Evolutionary conservation across 202 grass and related monocot genomes (phyloP).

Genomic region (Dendrocalamus latiflorus): DNA sequence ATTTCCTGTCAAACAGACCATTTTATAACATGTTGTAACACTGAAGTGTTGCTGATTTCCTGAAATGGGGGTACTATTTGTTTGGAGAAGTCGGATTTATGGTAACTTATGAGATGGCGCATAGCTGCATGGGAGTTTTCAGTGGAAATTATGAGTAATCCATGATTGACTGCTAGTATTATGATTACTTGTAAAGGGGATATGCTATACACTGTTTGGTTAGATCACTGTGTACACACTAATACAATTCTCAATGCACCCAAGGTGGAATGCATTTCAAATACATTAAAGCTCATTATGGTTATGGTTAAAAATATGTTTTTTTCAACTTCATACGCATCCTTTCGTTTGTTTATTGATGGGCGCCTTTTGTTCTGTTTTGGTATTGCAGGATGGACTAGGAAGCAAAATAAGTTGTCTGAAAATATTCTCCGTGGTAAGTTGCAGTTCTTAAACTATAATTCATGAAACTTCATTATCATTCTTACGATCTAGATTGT

Average conservation of each 20-base stretch:
- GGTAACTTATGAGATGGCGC: background rate
- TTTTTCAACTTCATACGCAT: background rate
- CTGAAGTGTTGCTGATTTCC: background rate
- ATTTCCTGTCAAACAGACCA: background rate
- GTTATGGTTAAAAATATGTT: background rate
- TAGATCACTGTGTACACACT: background rate
- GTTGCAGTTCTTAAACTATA: background rate
- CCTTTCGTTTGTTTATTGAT: background rate
- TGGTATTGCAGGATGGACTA: conserved; percentile 56
- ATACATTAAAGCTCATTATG: background rate
- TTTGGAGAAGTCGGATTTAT: background rate
- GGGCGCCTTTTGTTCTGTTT: background rate
- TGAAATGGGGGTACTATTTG: background rate
- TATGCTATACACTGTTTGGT: background rate
- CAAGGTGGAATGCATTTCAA: background rate
- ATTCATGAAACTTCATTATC: background rate
- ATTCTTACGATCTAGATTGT: background rate
- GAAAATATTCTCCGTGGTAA: conserved; percentile 79
- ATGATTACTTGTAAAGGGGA: background rate
- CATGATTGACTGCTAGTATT: background rate
- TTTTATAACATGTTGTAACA: background rate
- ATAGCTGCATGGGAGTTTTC: background rate
- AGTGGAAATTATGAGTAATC: background rate
- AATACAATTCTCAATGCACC: background rate
- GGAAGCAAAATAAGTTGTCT: conserved; percentile 38